Conservation (phyloP, 768 basidiomycete genomes). For the Pulveroboletus sp. region DNA sequence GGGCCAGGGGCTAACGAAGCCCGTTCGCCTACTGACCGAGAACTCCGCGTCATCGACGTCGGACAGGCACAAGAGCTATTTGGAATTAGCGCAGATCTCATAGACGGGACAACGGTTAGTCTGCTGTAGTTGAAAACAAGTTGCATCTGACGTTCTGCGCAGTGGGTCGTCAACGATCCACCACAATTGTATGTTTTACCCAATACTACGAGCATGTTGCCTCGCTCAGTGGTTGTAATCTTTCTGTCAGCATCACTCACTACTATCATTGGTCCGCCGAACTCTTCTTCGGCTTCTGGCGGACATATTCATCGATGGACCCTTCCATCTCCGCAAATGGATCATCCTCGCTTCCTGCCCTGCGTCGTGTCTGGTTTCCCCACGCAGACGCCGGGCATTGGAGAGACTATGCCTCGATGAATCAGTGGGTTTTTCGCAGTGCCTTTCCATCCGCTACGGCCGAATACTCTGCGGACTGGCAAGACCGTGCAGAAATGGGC, state of each 20-base stretch:
- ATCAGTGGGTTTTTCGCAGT: conserved; percentile 78
- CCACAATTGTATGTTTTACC: conserved; percentile 69
- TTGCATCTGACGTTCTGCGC: conserved; percentile 3
- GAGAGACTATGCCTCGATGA: conserved; percentile 92
- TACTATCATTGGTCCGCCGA: conserved; percentile 96
- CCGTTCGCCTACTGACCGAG: conserved; percentile 73
- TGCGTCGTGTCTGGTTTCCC: conserved; percentile 74
- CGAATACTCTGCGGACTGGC: conserved; percentile 84
- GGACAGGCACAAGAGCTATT: conserved; percentile 66
- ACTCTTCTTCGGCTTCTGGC: conserved; percentile 90
- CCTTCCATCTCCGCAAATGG: conserved; percentile 62
- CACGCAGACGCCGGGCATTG: conserved; percentile 74
- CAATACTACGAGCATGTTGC: neutral
- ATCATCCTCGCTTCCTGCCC: conserved; percentile 67
- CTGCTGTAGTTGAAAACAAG: neutral
- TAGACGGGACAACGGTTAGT: conserved; percentile 76
- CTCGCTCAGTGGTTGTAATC: neutral
- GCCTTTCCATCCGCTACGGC: conserved; percentile 78
- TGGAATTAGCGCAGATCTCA: conserved; percentile 63
- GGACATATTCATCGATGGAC: conserved; percentile 83
- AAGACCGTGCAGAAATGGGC: conserved; percentile 68
- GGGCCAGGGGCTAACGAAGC: conserved; percentile 50
- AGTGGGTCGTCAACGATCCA: conserved; percentile 85
- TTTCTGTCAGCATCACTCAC: conserved; percentile 65
- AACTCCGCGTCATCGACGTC: conserved; percentile 74